Conservation (phyloP, 2,329 filamentous ascomycete species). For the Erysiphe neolycopersici region DNA sequence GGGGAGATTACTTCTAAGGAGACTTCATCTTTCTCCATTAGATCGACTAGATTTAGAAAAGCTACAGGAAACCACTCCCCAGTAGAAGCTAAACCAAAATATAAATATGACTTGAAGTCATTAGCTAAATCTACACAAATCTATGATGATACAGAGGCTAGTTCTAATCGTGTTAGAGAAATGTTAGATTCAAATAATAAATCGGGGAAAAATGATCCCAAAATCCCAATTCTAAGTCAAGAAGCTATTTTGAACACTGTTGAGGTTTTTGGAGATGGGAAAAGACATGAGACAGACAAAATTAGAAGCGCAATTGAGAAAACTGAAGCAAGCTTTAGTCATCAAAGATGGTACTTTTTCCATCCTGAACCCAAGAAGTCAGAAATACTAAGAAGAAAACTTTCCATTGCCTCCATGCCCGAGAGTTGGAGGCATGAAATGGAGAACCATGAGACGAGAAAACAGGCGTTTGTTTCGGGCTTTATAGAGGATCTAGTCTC, state of each 20-base stretch:
- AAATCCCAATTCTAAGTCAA: slow-evolving; percentile 5
- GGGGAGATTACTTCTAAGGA: background rate
- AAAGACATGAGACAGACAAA: slow-evolving; percentile 18
- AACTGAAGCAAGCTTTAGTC: slow-evolving; percentile 28
- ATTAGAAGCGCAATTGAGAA: slow-evolving; percentile 29
- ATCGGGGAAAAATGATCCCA: background rate
- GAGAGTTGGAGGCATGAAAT: slow-evolving; percentile 13
- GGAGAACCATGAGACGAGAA: slow-evolving; percentile 21
- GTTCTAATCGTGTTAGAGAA: slow-evolving; percentile 17
- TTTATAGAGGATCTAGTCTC: slow-evolving; percentile 27
- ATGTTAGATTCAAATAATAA: slow-evolving; percentile 3
- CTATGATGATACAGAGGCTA: slow-evolving; percentile 32
- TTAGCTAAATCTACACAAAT: slow-evolving; percentile 31
- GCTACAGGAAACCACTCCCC: slow-evolving; percentile 16
- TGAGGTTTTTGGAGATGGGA: slow-evolving; percentile 18
- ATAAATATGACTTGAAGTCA: slow-evolving; percentile 35
- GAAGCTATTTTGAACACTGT: slow-evolving; percentile 18
- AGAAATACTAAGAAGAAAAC: slow-evolving; percentile 6
- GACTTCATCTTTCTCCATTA: slow-evolving; percentile 1
- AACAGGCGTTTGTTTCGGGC: slow-evolving; percentile 34
- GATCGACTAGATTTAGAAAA: slow-evolving; percentile 2
- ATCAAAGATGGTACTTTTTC: slow-evolving; percentile 32
- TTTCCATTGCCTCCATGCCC: slow-evolving; percentile 6
- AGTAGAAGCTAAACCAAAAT: slow-evolving; percentile 23
- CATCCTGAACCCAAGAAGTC: slow-evolving; percentile 5